Base-by-base conservation (phyloP, 1,284 basidiomycete genomes). In the Singerocomus inundabilis region DNA sequence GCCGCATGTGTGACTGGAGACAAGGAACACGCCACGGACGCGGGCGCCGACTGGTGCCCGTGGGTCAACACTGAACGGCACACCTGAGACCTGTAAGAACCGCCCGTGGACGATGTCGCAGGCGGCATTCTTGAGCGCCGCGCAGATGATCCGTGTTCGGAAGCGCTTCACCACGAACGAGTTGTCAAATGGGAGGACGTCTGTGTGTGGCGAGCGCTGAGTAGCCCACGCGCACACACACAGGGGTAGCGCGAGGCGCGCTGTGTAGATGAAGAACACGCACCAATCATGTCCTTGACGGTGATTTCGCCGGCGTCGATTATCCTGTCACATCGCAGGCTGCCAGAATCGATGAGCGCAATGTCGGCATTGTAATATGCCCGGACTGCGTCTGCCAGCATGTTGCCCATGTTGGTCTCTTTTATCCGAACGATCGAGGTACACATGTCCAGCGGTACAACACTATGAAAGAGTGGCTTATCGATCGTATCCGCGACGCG, bases 361-460 rank as follows among this genome's bases (percentile, higher is more conserved):
- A 57, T 46, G 34, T 62, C 61, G 61, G 61, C 28, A 18, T 52
- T 41, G 21, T 54, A 39, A 34, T 60, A 60, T 37, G 43, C 44
- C 59, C 61, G 59, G 37, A 54, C 57, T 42, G 49, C 57, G 44
- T 59, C 40, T 28, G 51, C 50, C 5, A 57, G 28, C 44, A 52
- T 51, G 10, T 46, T 53, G 0, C 60, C 37, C 3, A 51, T 3
- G 31, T 46, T 31, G 3, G 49, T 46, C 12, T 56, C 49, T 6
- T 12, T 15, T 7, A 35, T 55, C 30, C 51, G 48, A 46, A 47
- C 21, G n/a, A 26, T 36, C 1, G 38, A 43, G 5, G 31, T 49
- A 26, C 47, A 43, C 24, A 41, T 46, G 4, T 51, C 48, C 13
- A 57, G 53, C 34, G 56, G 44, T 4, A 49, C 41, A 2, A 28